Conservation (phyloP, 2,329 filamentous ascomycete species). For the Anthostomella pinea region DNA sequence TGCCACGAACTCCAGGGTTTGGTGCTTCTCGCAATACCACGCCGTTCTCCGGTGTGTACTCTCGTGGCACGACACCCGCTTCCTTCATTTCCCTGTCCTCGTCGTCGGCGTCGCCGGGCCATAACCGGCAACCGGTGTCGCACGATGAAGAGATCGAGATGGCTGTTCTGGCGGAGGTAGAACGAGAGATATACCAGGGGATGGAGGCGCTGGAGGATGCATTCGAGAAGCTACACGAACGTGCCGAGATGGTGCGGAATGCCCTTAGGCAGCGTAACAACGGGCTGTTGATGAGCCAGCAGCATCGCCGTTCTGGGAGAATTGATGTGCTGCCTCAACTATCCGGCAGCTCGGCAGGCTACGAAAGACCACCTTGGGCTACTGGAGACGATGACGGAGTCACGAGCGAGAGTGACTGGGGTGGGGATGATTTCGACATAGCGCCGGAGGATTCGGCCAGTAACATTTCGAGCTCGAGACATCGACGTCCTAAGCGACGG, state of each 20-base stretch:
- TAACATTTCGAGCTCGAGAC: slow-evolving; percentile 71
- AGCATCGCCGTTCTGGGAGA: slow-evolving; percentile 48
- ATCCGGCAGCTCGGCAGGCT: slow-evolving; percentile 47
- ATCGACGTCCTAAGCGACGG: slow-evolving; percentile 64
- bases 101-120: slow-evolving; percentile 35
- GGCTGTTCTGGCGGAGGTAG: slow-evolving; percentile 82
- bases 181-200: slow-evolving; percentile 86
- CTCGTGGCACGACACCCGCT: slow-evolving; percentile 52
- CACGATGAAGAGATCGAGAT: slow-evolving; percentile 94
- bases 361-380: slow-evolving; percentile 48
- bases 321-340: slow-evolving; percentile 53
- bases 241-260: slow-evolving; percentile 76
- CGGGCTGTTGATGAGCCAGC: slow-evolving; percentile 66
- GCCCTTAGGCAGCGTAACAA: slow-evolving; percentile 79
- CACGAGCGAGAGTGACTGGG: slow-evolving; percentile 57
- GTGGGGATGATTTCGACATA: slow-evolving; percentile 54
- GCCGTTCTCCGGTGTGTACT: slow-evolving; percentile 49
- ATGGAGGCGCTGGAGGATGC: slow-evolving; percentile 96
- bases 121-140: slow-evolving; percentile 63
- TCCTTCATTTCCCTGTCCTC: slow-evolving; percentile 46
- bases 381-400: slow-evolving; percentile 43
- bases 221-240: slow-evolving; percentile 85
- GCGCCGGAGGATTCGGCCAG: slow-evolving; percentile 78
- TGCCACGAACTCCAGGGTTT: slow-evolving; percentile 40
- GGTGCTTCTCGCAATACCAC: slow-evolving; percentile 44